These are phyloP conservation scores for Trichoderma oligosporum DNA, from an alignment of 2,329 filamentous ascomycete species.

Conservation along the genomic window DNA sequence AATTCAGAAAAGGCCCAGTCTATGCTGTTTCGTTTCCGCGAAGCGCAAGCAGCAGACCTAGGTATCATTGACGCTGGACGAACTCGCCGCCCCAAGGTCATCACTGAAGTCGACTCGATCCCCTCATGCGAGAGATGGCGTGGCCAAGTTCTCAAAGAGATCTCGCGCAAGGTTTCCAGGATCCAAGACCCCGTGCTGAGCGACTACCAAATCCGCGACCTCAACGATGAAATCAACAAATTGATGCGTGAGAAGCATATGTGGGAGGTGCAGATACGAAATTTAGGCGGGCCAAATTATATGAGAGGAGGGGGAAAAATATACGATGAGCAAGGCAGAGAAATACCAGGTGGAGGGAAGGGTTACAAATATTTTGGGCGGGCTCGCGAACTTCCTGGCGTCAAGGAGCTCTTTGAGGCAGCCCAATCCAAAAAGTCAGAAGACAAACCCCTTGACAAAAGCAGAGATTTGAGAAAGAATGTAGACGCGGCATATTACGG, in stretches of 20 bases:
- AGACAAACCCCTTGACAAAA: conserved; percentile 62
- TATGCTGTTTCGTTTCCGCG: conserved; percentile 99
- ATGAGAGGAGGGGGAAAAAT: conserved; percentile 70
- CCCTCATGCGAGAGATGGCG: conserved; percentile 95
- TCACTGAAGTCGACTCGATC: conserved; percentile 80
- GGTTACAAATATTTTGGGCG: conserved; percentile 94
- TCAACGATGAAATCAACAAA: conserved; percentile 99
- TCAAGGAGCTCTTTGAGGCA: conserved; percentile 92
- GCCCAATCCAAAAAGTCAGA: conserved; percentile 57
- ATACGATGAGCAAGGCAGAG: conserved; percentile 69
- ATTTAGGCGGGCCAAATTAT: conserved; percentile 95
- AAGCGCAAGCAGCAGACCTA: conserved; percentile 90
- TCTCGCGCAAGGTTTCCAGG: conserved; percentile 91
- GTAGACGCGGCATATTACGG: conserved; percentile 96
- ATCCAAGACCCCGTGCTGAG: conserved; percentile 90
- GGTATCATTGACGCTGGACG: conserved; percentile 93
- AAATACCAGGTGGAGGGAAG: conserved; percentile 72
- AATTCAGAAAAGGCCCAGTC: conserved; percentile 99
- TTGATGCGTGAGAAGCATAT: conserved; percentile 98
- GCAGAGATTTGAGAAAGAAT: conserved; percentile 66
- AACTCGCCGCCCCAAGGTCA: conserved; percentile 83
- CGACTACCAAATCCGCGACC: conserved; percentile 94
- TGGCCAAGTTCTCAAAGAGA: conserved; percentile 93
- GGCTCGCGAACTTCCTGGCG: conserved; percentile 83
- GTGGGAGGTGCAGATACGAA: conserved; percentile 96